Conservation (phyloP, 2,329 filamentous ascomycete genomes). For the Thelonectria rubi region DNA sequence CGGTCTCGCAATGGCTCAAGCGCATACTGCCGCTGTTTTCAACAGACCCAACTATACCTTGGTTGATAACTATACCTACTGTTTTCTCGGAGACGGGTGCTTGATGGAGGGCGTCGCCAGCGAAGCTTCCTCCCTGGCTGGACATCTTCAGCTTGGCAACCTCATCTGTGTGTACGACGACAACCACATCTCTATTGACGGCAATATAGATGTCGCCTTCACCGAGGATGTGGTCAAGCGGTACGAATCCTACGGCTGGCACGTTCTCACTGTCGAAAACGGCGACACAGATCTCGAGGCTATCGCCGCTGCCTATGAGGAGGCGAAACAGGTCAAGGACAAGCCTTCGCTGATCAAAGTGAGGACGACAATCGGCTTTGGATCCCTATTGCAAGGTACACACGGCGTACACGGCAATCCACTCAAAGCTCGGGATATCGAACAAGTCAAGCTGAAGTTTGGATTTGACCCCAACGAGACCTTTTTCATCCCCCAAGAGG, state of each 20-base stretch:
- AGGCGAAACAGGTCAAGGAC: constrained; percentile 47
- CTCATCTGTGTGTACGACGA: constrained; percentile 66
- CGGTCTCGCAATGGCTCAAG: constrained; percentile 63
- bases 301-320: constrained; percentile 55
- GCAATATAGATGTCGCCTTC: constrained; percentile 60
- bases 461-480: constrained; percentile 94
- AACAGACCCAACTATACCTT: constrained; percentile 59
- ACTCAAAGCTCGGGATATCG: constrained; percentile 92
- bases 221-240: constrained; percentile 64
- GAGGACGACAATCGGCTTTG: constrained; percentile 63
- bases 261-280: constrained; percentile 61
- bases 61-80: constrained; percentile 61
- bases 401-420: constrained; percentile 96
- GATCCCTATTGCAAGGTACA: constrained; percentile 89
- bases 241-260: constrained; percentile 62
- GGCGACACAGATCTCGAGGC: constrained; percentile 57
- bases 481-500: constrained; percentile 93
- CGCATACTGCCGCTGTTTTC: constrained; percentile 60
- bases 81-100: constrained; percentile 64
- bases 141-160: constrained; percentile 61
- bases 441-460: constrained; percentile 93
- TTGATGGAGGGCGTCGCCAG: constrained; percentile 64
- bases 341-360: constrained; percentile 68
- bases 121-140: constrained; percentile 63
- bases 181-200: constrained; percentile 66